phyloP scores from a whole-genome alignment of 352 stramenopile species.

The Phytophthora fragariaefolia region DNA sequence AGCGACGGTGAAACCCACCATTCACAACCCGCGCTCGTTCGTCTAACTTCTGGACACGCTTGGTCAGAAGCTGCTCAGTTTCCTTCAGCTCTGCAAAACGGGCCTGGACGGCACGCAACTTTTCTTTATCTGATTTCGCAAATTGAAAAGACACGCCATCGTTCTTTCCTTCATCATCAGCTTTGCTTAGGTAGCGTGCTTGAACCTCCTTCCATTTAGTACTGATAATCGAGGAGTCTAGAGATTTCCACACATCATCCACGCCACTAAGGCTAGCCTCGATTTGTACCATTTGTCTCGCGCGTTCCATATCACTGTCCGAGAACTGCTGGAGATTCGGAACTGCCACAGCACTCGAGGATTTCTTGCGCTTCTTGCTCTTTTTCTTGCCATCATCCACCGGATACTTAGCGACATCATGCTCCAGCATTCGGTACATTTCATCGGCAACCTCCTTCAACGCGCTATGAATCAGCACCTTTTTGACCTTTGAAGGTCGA shows the following conservation, averaged over 20 bases:
- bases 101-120: slow-evolving; percentile 54
- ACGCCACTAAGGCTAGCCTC: slow-evolving; percentile 63
- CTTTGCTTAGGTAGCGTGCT: slow-evolving; percentile 44
- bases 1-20: slow-evolving; percentile 62
- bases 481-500: slow-evolving; percentile 68
- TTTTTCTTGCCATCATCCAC: slow-evolving; percentile 47
- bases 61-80: slow-evolving; percentile 57
- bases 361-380: slow-evolving; percentile 76
- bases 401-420: slow-evolving; percentile 67
- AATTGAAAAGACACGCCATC: slow-evolving; percentile 50
- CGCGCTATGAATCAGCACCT: slow-evolving; percentile 52
- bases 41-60: slow-evolving; percentile 78
- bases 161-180: slow-evolving; percentile 21
- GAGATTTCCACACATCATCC: slow-evolving; percentile 50
- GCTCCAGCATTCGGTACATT: slow-evolving; percentile 70
- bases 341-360: slow-evolving; percentile 21
- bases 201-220: slow-evolving; percentile 54
- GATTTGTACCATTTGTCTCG: slow-evolving; percentile 81
- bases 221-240: slow-evolving; percentile 22
- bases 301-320: slow-evolving; percentile 69
- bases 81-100: slow-evolving; percentile 79
- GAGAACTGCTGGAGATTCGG: slow-evolving; percentile 53
- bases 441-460: slow-evolving; percentile 56
- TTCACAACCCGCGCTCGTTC: slow-evolving; percentile 72
- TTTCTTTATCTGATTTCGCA: slow-evolving; percentile 47